These are phyloP conservation scores for Choricystis sp. DNA, from an alignment of 139 green algal genomes.

Conservation along the genomic window DNA sequence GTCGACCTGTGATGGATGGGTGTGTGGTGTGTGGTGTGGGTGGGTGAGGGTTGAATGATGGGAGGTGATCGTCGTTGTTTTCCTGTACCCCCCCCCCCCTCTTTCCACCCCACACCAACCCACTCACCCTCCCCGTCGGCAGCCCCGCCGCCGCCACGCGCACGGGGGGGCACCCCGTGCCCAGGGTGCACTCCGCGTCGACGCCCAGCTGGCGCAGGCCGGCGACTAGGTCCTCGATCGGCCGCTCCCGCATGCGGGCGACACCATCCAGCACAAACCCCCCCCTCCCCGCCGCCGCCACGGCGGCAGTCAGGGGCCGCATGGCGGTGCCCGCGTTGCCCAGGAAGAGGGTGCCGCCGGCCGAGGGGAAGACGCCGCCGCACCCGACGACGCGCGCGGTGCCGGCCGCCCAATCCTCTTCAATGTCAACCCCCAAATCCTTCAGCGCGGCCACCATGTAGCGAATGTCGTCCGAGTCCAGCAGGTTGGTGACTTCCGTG, in stretches of 20 bases:
- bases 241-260: slow-evolving; percentile 83
- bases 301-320: slow-evolving; percentile 89
- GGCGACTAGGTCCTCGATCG: slow-evolving; percentile 80
- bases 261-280: slow-evolving; percentile 78
- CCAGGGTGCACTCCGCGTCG: slow-evolving; percentile 73
- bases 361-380: slow-evolving; percentile 55
- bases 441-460: slow-evolving; percentile 87
- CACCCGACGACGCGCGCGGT: slow-evolving; percentile 66
- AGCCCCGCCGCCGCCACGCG: slow-evolving; percentile 63
- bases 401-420: slow-evolving; percentile 55
- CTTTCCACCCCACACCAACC: no score
- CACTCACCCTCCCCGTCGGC: slow-evolving; percentile 54
- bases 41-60: neutral
- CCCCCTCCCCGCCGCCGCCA: slow-evolving; percentile 80
- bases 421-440: slow-evolving; percentile 64
- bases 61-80: no score
- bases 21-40: no score
- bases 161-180: slow-evolving; percentile 92
- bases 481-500: slow-evolving; percentile 80
- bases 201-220: slow-evolving; percentile 88
- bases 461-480: slow-evolving; percentile 92
- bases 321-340: slow-evolving; percentile 98
- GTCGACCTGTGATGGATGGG: slow-evolving; percentile 30
- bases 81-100: neutral
- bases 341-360: slow-evolving; percentile 73